Evolutionary conservation across 768 basidiomycete genomes (phyloP).

Genomic region (Tricholoma saponaceum): DNA sequence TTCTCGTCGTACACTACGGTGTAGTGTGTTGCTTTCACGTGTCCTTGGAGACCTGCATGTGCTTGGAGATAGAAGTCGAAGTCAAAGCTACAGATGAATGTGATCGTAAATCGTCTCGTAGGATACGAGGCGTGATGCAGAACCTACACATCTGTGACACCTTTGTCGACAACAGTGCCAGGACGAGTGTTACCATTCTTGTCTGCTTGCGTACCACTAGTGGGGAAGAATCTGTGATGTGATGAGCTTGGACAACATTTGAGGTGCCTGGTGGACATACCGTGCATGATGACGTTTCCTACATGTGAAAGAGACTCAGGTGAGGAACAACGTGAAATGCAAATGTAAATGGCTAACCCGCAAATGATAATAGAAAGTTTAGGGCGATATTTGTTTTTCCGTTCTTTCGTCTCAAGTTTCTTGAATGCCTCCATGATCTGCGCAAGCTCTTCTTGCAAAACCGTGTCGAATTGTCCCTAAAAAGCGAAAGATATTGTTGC

Average conservation of each 20-base stretch:
- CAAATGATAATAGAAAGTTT: slow-evolving; percentile 71
- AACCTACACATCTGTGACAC: slow-evolving; percentile 63
- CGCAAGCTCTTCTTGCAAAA: slow-evolving; percentile 57
- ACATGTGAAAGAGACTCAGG: background rate
- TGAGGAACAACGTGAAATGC: background rate
- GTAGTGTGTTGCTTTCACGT: slow-evolving; percentile 73
- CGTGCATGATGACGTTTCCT: slow-evolving; percentile 65
- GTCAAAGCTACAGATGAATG: slow-evolving; percentile 40
- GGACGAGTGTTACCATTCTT: slow-evolving; percentile 74
- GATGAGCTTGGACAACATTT: background rate
- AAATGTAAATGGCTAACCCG: slow-evolving; percentile 37
- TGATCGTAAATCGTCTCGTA: background rate
- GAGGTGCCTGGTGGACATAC: slow-evolving; percentile 23
- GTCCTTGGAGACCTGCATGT: slow-evolving; percentile 70
- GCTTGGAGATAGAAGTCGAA: slow-evolving; percentile 72
- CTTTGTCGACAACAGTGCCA: slow-evolving; percentile 78
- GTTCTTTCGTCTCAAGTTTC: slow-evolving; percentile 39
- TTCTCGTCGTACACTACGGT: slow-evolving; percentile 79
- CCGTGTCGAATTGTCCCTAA: slow-evolving; percentile 65
- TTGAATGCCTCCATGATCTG: slow-evolving; percentile 59
- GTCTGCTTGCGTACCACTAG: slow-evolving; percentile 43
- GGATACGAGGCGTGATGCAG: slow-evolving; percentile 12
- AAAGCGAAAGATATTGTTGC: background rate
- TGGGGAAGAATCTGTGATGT: slow-evolving; percentile 49
- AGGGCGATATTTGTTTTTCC: slow-evolving; percentile 51